Base-by-base conservation (phyloP, 441 rosid genomes). In the Isatis lusitanica region DNA sequence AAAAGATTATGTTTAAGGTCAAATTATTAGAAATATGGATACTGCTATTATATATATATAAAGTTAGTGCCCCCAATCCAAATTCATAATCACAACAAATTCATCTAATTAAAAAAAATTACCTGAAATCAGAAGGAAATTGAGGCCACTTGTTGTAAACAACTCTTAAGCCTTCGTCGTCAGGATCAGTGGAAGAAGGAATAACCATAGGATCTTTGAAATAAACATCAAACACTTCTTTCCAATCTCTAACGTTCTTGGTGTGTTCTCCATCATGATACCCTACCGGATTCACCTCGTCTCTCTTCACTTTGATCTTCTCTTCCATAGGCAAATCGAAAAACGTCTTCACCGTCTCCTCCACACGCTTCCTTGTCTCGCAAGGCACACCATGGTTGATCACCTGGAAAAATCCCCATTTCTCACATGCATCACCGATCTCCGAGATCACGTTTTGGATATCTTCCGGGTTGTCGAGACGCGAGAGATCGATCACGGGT, bases 201-300 rank as follows among this genome's bases (percentile, higher is more conserved):
- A 85, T 5, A 8, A 76, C 38, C 30, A 80, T 76, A 3, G 86
- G 87, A 12, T 85, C 85, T 56, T 77, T 77, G 33, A 79, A 50
- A 31, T 78, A 63, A n/a, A 83, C 42, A 78, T 87, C 89, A 51
- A 85, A 85, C 7, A 85, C 85, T 61, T 87, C 88, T 73, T 84
- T 85, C 90, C 88, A 85, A 77, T 85, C 92, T 74, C 83, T 85
- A 24, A 88, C 88, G 62, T 90, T 93, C 81, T 89, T 90, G 3
- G 95, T 90, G 73, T 87, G 92, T 78, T 93, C 95, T 35, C 82
- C 63, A 18, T 93, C 93, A 73, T 90, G 72, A 51, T 83, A 90
- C 17, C 93, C 97, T 78, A 78, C 70, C 1, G 88, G 83, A 46
- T 80, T 71, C 64, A 73, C 83, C 60, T 84, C 92, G 46, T 83